These are phyloP conservation scores for Passalora sequoiae DNA, from an alignment of 2,329 filamentous ascomycete genomes.

Conservation along the genomic window DNA sequence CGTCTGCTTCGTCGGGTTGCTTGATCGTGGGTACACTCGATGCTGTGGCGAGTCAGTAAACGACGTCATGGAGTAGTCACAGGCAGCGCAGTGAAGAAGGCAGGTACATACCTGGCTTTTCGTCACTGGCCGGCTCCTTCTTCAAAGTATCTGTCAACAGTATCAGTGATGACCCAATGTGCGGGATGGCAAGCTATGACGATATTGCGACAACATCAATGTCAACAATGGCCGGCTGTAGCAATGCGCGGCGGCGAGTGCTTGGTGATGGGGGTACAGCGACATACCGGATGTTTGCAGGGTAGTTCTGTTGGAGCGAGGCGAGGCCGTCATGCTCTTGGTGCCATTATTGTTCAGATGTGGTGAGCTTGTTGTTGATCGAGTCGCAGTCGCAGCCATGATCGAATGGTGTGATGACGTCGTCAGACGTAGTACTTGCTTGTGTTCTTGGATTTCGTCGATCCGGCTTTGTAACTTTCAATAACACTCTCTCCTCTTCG, in stretches of 20 bases:
- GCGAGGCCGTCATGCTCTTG: slow-evolving; percentile 27
- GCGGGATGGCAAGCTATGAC: neutral
- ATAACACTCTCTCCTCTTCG: neutral
- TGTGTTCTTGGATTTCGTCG: neutral
- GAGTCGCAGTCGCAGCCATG: slow-evolving; percentile 21
- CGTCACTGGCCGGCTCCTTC: slow-evolving; percentile 14
- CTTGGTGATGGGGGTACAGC: slow-evolving; percentile 4
- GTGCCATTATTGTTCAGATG: slow-evolving; percentile 20
- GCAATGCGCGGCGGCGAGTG: neutral
- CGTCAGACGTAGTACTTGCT: slow-evolving; percentile 1
- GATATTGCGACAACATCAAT: neutral
- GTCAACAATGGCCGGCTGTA: neutral
- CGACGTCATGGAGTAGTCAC: slow-evolving; percentile 4
- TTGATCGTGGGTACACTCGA: slow-evolving; percentile 32
- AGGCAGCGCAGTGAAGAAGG: too few relatives aligned
- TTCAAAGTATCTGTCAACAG: slow-evolving; percentile 15
- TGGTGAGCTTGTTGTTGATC: slow-evolving; percentile 26
- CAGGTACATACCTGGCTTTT: slow-evolving; percentile 20
- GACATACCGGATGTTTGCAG: slow-evolving; percentile 27
- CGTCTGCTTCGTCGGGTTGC: slow-evolving; percentile 30
- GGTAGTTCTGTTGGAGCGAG: slow-evolving; percentile 23
- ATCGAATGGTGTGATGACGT: slow-evolving; percentile 8
- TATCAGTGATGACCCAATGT: slow-evolving; percentile 12
- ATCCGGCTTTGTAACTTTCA: neutral
- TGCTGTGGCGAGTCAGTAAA: slow-evolving; percentile 9